These are phyloP conservation scores for Agarophyton chilense DNA, from an alignment of 23 red algal species.

Conservation along the genomic window DNA sequence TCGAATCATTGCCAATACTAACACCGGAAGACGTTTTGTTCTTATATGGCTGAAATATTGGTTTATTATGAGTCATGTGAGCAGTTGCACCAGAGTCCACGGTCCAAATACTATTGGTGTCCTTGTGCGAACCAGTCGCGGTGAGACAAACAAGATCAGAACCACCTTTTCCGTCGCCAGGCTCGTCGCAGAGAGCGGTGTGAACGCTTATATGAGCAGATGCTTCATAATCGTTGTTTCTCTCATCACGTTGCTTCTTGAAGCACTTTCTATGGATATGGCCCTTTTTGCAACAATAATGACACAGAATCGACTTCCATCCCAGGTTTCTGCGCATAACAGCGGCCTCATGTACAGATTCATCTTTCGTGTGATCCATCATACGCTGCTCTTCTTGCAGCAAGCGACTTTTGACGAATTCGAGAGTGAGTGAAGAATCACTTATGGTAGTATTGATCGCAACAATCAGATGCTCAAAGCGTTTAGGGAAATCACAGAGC, in stretches of 20 bases:
- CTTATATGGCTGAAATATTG: constrained; percentile 22
- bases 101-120: constrained; percentile 25
- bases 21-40: no score
- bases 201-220: constrained; percentile 11
- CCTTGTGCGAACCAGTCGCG: no score
- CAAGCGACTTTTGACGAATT: no score
- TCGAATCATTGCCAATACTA: no score
- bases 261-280: no score
- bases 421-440: no score
- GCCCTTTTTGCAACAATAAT: constrained; percentile 36
- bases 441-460: constrained; percentile 2
- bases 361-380: no score
- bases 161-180: neutral
- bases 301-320: constrained; percentile 1
- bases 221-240: neutral
- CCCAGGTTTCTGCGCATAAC: neutral
- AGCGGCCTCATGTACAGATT: neutral
- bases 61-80: constrained; percentile 34
- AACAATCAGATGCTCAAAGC: constrained; percentile 33
- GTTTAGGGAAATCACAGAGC: neutral
- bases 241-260: constrained; percentile 5
- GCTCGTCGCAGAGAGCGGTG: neutral
- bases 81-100: constrained; percentile 49
- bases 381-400: no score
- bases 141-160: no score